Evolutionary conservation across 208 protist genomes (phyloP), one percentile per base, ranked within the genome.

Genomic region (Wallacemonas sp.): DNA sequence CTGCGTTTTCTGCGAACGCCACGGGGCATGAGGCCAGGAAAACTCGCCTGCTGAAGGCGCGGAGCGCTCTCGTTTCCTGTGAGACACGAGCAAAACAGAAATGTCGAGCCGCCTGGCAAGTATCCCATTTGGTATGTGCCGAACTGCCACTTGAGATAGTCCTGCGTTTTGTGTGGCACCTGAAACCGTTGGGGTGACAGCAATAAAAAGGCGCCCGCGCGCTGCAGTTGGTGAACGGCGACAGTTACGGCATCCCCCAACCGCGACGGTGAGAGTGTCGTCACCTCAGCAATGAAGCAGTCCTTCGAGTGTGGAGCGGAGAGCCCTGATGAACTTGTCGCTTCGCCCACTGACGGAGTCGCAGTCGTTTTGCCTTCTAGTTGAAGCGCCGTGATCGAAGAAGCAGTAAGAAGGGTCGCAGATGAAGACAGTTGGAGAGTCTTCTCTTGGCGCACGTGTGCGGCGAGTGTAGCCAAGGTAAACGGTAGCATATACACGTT

Each of bases 1-100:
- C 62, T 69, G 31, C 70, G 65, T 33, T 72, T 68, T 11, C 83
- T 68, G 6, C 38, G 45, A 33, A 55, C 41, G 12, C 66, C 71
- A 6, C 59, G 56, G 9, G 70, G 15, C 14, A 72, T 21, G 38
- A 77, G 45, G 12, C 81, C 76, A 1, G 83, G 81, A 62, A 87
- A 86, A 47, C 64, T 64, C 24, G 59, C 54, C 22, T 58, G 51
- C 31, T 17, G 51, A 0, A 58, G 51, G 4, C 51, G 51, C 21
- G 51, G 51, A 14, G 51, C 28, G 8, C 4, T 22, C 17, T 39
- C 28, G 30, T 21, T 38, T 0, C 51, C 51, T 27, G 51, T 58
- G 14, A 72, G 44, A 27, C 59, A 12, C 9, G 68, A 47, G 56
- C 77, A 78, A 11, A 76, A 31, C 5, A 71, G 62, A 59, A 70